Base-by-base conservation (phyloP, 768 basidiomycete genomes). In the Lentinula boryana region DNA sequence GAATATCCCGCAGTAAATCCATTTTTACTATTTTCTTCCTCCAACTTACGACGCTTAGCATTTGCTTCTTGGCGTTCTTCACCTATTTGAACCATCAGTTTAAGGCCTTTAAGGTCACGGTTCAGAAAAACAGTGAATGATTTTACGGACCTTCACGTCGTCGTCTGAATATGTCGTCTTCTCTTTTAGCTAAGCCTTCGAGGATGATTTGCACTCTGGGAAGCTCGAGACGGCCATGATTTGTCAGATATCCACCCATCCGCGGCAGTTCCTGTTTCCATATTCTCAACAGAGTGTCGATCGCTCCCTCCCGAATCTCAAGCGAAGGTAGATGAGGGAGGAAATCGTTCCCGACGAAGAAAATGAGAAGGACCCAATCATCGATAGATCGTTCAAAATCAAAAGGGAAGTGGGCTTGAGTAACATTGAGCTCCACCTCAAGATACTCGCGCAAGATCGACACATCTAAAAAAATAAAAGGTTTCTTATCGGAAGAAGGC, bases 321-420 rank as follows among this genome's bases (percentile, higher is more conserved):
- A 99, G 85, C 62, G 91, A 93, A 27, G 97, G 97, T 61, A 99
- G 82, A 78, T 99, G 97, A 21, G 97, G 97, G 68, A 99, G 82
- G 83, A 99, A 95, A 80, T 98, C 94, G 78, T 99, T 99, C 67
- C 97, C 97, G 72, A 99, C 97, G 75, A 99, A 98, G 86, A 99
- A 99, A 67, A 98, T 98, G 69, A 99, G 85, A 70, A 99, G 86
- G 67, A 99, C 93, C 97, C 97, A 99, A 74, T 99, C 97, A 83
- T 99, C 97, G 74, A 99, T 91, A 40, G 97, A 95, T 74, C 89
- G 88, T 75, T 99, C 97, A 73, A 98, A 80, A 68, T 91, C 86
- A 83, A 96, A 98, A 35, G 88, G 86, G 77, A 97, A 95, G 2
- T 87, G 77, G 16, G 82, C 74, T 62, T 83, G 76, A n/a, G 88